These are phyloP conservation scores for Blastosporella zonata DNA, from an alignment of 1,284 basidiomycete genomes.

Conservation along the genomic window DNA sequence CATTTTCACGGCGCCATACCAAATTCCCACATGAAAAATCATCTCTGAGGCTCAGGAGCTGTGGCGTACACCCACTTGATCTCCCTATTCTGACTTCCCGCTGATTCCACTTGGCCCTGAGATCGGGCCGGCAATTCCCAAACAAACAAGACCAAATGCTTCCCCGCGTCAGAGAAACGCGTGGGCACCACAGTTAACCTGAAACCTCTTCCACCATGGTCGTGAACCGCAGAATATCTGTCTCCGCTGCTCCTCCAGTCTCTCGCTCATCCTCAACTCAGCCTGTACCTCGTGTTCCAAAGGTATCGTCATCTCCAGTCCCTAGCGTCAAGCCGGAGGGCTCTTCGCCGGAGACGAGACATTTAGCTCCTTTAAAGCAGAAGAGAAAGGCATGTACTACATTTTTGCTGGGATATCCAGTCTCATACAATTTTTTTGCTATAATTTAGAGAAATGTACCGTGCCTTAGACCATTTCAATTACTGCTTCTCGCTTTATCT, in stretches of 20 bases:
- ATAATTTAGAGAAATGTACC: not conserved
- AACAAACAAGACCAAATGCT: not conserved
- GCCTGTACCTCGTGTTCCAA: not conserved
- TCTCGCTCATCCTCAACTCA: conserved; percentile 10
- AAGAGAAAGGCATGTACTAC: not conserved
- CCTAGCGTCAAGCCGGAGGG: not conserved
- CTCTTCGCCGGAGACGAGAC: not conserved
- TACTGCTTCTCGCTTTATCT: conserved; percentile 6
- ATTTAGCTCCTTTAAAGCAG: not conserved
- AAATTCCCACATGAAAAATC: too few relatives aligned
- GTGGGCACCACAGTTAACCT: not conserved
- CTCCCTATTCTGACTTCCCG: too few relatives aligned
- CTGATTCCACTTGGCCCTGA: too few relatives aligned
- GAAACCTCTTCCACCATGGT: conserved; percentile 10
- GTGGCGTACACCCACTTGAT: too few relatives aligned
- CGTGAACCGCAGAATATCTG: conserved; percentile 11
- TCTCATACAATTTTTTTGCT: not conserved
- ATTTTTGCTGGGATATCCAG: not conserved
- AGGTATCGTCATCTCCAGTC: not conserved
- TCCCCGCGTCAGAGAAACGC: not conserved
- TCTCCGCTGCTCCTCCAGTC: conserved; percentile 7
- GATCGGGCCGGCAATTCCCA: too few relatives aligned
- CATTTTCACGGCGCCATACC: too few relatives aligned
- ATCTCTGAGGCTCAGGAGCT: too few relatives aligned
- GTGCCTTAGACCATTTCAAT: not conserved